Evolutionary conservation across 495 filamentous ascomycete species (phyloP).

Genomic region (Hypoxylon subgilvum): DNA sequence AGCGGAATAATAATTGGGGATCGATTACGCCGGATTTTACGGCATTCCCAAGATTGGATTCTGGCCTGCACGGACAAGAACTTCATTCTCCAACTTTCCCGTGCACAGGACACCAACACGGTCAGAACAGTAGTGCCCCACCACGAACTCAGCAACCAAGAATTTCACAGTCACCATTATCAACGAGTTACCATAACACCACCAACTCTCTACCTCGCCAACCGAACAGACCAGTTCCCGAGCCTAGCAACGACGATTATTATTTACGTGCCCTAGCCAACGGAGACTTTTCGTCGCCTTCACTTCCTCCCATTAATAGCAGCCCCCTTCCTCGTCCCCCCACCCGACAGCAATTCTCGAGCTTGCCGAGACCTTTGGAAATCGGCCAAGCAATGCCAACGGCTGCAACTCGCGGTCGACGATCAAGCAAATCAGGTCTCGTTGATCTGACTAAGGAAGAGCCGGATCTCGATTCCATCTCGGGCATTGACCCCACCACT

Average conservation of each 20-base stretch:
- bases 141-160: slow-evolving; percentile 6
- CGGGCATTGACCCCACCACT: slow-evolving; percentile 25
- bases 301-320: slow-evolving; percentile 36
- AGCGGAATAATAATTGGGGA: slow-evolving; percentile 1
- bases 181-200: neutral
- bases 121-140: neutral
- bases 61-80: neutral
- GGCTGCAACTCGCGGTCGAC: neutral
- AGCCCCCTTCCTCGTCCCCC: slow-evolving; percentile 28
- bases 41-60: slow-evolving; percentile 1
- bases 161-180: slow-evolving; percentile 4
- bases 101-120: neutral
- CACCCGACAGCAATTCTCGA: slow-evolving; percentile 22
- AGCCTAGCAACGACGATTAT: slow-evolving; percentile 37
- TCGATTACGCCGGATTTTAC: neutral
- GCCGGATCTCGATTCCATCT: slow-evolving; percentile 14
- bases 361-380: slow-evolving; percentile 22
- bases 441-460: slow-evolving; percentile 37
- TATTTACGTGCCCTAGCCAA: slow-evolving; percentile 37
- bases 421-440: slow-evolving; percentile 16
- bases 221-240: slow-evolving; percentile 6
- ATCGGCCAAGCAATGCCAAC: slow-evolving; percentile 27
- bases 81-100: neutral
- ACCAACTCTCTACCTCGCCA: slow-evolving; percentile 12
- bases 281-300: slow-evolving; percentile 48